Base-by-base conservation (phyloP, 176 grass and related monocot species). In the Eleusine coracana region DNA sequence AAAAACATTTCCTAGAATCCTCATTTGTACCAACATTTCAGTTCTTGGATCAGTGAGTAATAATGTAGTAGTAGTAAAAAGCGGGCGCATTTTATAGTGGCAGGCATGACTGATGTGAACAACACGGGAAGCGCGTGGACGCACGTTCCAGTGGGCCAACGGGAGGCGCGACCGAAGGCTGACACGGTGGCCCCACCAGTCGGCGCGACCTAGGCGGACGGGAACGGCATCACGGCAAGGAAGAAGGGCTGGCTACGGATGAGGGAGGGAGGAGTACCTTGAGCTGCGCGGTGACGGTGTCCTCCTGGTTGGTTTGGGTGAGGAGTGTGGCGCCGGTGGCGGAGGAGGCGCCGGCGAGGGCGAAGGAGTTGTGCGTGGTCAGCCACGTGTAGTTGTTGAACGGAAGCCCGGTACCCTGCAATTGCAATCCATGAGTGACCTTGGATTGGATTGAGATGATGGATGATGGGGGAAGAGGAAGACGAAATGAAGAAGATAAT, bases 351-450 rank as follows among this genome's bases (percentile, higher is more conserved):
- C 88, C 90, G 64, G 18, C 7, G 65, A 91, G 79, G 13, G 96
- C 92, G 90, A 25, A 98, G 0, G 96, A 98, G 86, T 98, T 98
- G 82, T 98, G 95, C 17, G 95, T 98, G 23, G 95, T 98, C 40
- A 98, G 90, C 95, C 95, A 98, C 5, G 92, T 89, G 88, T 93
- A 98, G 83, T 79, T 84, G 82, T 93, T 98, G 87, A 98, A 98
- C 45, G 88, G 86, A 18, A 98, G 74, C 3, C 78, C 88, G 2
- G 85, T 94, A 71, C 80, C 86, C 93, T 92, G 80, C 37, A 16
- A 9, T 0, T 0, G 10, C 7, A 56, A 23, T 7, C 21, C 56
- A 18, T 10, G 8, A 25, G 7, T 8, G 7, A 25, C 16, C 0
- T 17, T 20, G 11, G 17, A 0, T 54, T 3, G 8, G 21, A 61